Conservation (phyloP, 2,329 filamentous ascomycete genomes). For the Trematosphaeria pertusa region DNA sequence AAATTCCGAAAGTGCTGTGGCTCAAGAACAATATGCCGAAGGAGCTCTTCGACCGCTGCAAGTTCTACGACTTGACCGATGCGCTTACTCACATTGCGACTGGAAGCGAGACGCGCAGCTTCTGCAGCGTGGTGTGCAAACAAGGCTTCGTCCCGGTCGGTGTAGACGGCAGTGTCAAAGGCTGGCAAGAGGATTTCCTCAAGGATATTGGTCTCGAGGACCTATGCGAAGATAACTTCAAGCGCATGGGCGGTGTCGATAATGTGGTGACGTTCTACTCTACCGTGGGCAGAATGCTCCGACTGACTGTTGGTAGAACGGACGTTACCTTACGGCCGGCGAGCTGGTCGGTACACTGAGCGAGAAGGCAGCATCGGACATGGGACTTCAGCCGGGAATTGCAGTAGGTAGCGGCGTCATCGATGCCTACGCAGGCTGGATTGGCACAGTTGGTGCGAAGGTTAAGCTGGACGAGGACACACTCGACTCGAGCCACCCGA, state of each 20-base stretch:
- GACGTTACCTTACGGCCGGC: conserved; percentile 87
- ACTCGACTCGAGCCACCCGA: conserved; percentile 70
- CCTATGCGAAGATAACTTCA: conserved; percentile 84
- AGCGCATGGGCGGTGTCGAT: conserved; percentile 91
- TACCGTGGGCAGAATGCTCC: conserved; percentile 22
- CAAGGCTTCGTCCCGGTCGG: conserved; percentile 97
- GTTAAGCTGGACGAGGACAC: conserved; percentile 75
- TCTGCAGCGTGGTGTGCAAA: conserved; percentile 96
- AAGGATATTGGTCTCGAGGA: conserved; percentile 85
- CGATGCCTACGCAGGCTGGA: conserved; percentile 98
- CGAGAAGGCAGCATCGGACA: conserved; percentile 79
- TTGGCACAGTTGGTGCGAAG: conserved; percentile 97
- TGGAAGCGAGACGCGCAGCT: conserved; percentile 88
- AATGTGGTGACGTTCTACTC: conserved; percentile 77
- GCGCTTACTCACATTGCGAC: conserved; percentile 94
- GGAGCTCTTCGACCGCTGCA: conserved; percentile 88
- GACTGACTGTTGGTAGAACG: conserved; percentile 71
- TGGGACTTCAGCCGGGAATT: conserved; percentile 85
- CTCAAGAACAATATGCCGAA: conserved; percentile 97
- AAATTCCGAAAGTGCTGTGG: conserved; percentile 98
- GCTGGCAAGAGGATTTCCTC: conserved; percentile 97
- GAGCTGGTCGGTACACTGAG: conserved; percentile 87
- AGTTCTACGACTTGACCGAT: conserved; percentile 95
- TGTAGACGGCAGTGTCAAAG: conserved; percentile 95
- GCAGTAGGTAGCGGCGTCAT: conserved; percentile 96